These are phyloP conservation scores for Shiraia sp. DNA, from an alignment of 2,329 filamentous ascomycete genomes.

Conservation along the genomic window DNA sequence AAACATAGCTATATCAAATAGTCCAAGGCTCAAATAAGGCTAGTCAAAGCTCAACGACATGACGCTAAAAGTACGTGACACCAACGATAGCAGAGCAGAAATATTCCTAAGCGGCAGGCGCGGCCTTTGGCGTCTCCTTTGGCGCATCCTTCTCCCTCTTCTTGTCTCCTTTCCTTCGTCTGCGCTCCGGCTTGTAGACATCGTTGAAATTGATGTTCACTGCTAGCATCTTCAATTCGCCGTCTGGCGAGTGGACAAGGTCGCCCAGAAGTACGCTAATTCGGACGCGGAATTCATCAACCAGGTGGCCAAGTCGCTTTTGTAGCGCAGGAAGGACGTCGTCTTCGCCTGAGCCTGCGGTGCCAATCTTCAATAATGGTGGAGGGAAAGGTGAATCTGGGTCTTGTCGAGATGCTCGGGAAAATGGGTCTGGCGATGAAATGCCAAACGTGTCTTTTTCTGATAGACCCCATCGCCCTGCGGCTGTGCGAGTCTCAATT, in stretches of 20 bases:
- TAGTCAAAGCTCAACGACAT: too few species aligned
- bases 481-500: conserved; percentile 67
- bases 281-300: conserved; percentile 73
- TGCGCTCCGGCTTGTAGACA: conserved; percentile 78
- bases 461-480: conserved; percentile 65
- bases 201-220: conserved; percentile 99
- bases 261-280: conserved; percentile 86
- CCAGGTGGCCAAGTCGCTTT: conserved; percentile 71
- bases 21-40: too few species aligned
- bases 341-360: conserved; percentile 53
- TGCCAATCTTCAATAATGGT: conserved; percentile 39
- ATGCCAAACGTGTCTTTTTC: conserved; percentile 50
- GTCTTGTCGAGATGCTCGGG: conserved; percentile 31
- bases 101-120: not conserved
- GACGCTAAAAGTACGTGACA: too few species aligned
- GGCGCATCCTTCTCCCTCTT: conserved; percentile 28
- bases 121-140: conserved; percentile 28
- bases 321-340: conserved; percentile 76
- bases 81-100: too few species aligned
- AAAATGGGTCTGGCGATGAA: conserved; percentile 28
- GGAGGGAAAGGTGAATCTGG: conserved; percentile 49
- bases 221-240: conserved; percentile 92
- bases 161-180: conserved; percentile 54
- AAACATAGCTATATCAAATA: too few species aligned
- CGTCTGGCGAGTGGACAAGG: conserved; percentile 87